Conservation (phyloP, 208 protist genomes). For the Leishmania arabica region DNA sequence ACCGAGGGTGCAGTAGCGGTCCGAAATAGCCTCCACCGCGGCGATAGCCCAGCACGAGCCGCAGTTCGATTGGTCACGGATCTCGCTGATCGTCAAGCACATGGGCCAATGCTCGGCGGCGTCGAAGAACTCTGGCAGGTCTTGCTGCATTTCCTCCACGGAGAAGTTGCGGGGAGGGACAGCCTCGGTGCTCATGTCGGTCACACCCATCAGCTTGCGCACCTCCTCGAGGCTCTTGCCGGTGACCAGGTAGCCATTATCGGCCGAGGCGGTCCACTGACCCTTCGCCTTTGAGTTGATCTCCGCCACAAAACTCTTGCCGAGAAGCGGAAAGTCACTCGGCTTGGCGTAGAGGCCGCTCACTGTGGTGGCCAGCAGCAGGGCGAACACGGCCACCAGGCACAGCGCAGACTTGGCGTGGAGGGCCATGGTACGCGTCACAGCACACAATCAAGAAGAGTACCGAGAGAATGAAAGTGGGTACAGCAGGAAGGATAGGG, state of each 20-base stretch:
- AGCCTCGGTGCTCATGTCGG: slow-evolving; percentile 25
- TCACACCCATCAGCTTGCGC: slow-evolving; percentile 53
- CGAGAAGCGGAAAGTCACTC: slow-evolving; percentile 20
- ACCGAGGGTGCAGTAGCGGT: slow-evolving; percentile 88
- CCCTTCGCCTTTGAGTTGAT: slow-evolving; percentile 53
- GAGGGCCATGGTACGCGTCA: slow-evolving; percentile 13
- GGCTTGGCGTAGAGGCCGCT: slow-evolving; percentile 27
- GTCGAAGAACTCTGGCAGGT: slow-evolving; percentile 66
- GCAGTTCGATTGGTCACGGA: slow-evolving; percentile 90
- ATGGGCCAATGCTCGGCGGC: slow-evolving; percentile 59
- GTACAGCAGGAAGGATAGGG: background rate
- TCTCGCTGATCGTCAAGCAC: slow-evolving; percentile 64
- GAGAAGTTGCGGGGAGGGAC: slow-evolving; percentile 52
- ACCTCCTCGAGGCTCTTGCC: slow-evolving; percentile 42
- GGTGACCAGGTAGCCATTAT: slow-evolving; percentile 44
- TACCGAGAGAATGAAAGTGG: slow-evolving; percentile 14
- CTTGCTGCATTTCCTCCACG: slow-evolving; percentile 36
- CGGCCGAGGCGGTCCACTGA: slow-evolving; percentile 52
- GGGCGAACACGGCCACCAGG: slow-evolving; percentile 26
- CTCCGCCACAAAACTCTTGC: slow-evolving; percentile 28
- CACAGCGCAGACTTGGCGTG: slow-evolving; percentile 22
- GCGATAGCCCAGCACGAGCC: slow-evolving; percentile 93
- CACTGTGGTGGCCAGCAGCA: slow-evolving; percentile 32
- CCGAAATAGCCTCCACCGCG: slow-evolving; percentile 79
- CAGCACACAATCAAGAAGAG: background rate